phyloP scores from a whole-genome alignment of 2,329 filamentous ascomycete genomes.

The Tolypocladium ovalisporum region DNA sequence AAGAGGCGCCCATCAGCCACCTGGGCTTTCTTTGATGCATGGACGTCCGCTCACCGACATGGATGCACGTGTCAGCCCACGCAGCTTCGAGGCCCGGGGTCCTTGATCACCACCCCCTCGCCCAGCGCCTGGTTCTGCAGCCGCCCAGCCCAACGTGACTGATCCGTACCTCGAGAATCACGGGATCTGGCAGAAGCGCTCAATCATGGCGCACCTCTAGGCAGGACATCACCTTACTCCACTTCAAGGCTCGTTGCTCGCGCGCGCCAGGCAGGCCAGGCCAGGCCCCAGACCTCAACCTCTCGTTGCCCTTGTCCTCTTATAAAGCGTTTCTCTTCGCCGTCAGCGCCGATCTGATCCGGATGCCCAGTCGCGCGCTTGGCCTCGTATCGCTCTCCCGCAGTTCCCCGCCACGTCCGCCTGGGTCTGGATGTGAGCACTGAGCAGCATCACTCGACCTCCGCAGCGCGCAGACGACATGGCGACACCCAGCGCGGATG shows the following conservation, averaged over 20 bases:
- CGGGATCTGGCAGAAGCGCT: neutral
- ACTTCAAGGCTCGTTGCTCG: neutral
- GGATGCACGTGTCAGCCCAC: constrained; percentile 18
- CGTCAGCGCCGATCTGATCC: neutral
- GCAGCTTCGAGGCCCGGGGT: neutral
- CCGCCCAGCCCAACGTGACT: neutral
- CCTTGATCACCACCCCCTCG: neutral
- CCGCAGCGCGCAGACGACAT: constrained; percentile 4
- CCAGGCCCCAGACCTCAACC: neutral
- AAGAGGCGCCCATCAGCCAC: neutral
- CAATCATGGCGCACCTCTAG: neutral
- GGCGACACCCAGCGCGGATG: constrained; percentile 12
- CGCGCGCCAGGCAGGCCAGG: neutral
- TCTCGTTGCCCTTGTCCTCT: neutral
- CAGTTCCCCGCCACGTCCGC: neutral
- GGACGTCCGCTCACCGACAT: neutral
- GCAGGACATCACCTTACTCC: neutral
- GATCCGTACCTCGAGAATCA: neutral
- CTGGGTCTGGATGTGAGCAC: neutral
- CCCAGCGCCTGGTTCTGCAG: neutral
- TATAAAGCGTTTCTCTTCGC: neutral
- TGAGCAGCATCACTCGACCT: neutral
- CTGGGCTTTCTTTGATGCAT: neutral
- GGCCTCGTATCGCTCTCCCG: neutral
- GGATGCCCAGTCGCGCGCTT: neutral